phyloP scores from a whole-genome alignment of 495 filamentous ascomycete genomes.

The Jackrogersella minutella region DNA sequence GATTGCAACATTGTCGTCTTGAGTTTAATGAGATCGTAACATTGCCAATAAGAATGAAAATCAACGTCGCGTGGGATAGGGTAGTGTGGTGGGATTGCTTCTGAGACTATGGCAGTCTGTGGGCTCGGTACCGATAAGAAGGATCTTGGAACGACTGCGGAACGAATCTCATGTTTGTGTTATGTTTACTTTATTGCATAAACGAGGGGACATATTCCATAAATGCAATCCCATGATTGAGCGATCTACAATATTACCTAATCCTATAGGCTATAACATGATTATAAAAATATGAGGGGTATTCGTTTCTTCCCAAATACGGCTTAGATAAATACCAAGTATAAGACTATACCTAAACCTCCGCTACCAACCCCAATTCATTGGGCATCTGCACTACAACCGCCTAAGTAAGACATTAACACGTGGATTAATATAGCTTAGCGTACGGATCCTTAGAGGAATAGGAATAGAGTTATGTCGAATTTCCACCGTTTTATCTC shows the following conservation, averaged over 20 bases:
- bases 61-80: background rate
- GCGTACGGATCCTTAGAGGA: too few relatives aligned
- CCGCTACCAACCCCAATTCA: background rate
- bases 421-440: conserved; percentile 1
- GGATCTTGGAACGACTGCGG: conserved; percentile 1
- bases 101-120: background rate
- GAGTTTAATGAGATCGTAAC: background rate
- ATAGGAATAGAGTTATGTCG: background rate
- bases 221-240: background rate
- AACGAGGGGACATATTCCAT: background rate
- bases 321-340: too few relatives aligned
- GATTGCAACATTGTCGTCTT: background rate
- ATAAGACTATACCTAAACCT: too few relatives aligned
- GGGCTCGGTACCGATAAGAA: background rate
- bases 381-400: background rate
- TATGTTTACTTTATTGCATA: conserved; percentile 2
- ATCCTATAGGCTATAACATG: too few relatives aligned
- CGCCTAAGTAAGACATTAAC: background rate
- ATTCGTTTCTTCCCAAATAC: too few relatives aligned
- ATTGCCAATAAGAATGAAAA: background rate
- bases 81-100: background rate
- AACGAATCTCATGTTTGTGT: background rate
- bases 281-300: too few relatives aligned
- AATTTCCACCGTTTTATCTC: background rate
- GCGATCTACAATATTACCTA: too few relatives aligned